phyloP scores from a whole-genome alignment of 257 asterid genomes.

The Primulina eburnea region DNA sequence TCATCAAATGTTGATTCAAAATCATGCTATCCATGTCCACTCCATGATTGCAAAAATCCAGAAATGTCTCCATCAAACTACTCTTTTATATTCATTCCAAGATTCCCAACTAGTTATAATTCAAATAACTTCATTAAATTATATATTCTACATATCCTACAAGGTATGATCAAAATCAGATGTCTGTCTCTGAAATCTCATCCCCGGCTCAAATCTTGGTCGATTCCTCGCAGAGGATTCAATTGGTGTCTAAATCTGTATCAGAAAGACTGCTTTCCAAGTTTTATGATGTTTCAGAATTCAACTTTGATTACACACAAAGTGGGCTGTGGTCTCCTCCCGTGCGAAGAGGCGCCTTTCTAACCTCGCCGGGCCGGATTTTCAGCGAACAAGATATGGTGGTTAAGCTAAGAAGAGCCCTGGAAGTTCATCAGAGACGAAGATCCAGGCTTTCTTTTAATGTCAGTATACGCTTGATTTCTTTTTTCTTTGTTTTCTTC shows the following conservation, averaged over 20 bases:
- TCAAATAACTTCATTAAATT: background rate
- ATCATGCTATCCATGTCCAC: conserved; percentile 40
- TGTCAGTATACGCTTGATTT: conserved; percentile 31
- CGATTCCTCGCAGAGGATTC: conserved; percentile 39
- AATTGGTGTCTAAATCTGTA: conserved; percentile 67
- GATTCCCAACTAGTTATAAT: background rate
- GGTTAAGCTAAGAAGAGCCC: conserved; percentile 40
- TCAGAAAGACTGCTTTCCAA: conserved; percentile 61
- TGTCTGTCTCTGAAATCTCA: conserved; percentile 55
- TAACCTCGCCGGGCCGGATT: conserved; percentile 52
- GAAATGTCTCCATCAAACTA: conserved; percentile 42
- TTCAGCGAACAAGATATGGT: conserved; percentile 44
- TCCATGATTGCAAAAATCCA: conserved; percentile 47
- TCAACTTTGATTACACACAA: conserved; percentile 61
- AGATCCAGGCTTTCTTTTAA: conserved; percentile 54
- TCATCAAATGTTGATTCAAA: conserved; percentile 21
- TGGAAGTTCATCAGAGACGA: conserved; percentile 39
- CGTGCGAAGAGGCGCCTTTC: conserved; percentile 49
- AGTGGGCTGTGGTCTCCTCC: conserved; percentile 94
- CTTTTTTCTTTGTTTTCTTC: background rate
- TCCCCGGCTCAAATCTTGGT: conserved; percentile 25
- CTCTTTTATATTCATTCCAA: background rate
- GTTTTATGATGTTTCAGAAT: conserved; percentile 66
- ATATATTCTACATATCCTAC: conserved; percentile 1
- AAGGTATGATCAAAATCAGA: conserved; percentile 15